Evolutionary conservation across 1,284 basidiomycete genomes (phyloP), one percentile per base, ranked within the genome.

Genomic region (Ustilago tritici): DNA sequence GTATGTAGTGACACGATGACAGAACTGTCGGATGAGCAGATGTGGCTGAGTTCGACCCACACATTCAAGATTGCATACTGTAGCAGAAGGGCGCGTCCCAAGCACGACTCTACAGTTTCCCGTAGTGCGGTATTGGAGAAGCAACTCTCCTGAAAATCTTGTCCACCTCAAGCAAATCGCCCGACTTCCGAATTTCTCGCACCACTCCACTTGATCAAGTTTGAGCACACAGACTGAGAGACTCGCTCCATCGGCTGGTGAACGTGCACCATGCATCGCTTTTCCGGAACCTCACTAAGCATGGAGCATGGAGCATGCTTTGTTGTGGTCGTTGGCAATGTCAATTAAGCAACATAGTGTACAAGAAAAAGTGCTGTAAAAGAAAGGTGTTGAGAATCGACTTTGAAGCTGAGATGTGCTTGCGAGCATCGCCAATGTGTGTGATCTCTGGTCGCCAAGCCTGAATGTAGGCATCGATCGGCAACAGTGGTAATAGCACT

Each of bases 151-250:
- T 65, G 5, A 41, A 55, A 61, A 57, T 61, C 59, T 56, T 63
- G 7, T 15, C 43, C 23, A 28, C 23, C n/a, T 11, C 19, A 19
- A 19, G 43, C n/a, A 19, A 19, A n/a, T 8, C 8, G n/a, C 4
- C 67, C 67, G 61, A 59, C 38, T 69, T 47, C 67, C 60, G 67
- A 59, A 46, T 35, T 49, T 50, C 19, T 34, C 4, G 32, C 10
- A 32, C 52, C 54, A 41, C 60, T 69, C 61, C 56, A 69, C 56
- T 50, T 63, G n/a, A 9, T 11, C n/a, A 46, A 19, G n/a, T 46
- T 46, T 28, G 23, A 28, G 23, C 43, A 46, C 11, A 11, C 43
- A 19, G 43, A 46, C 43, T 40, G 17, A 56, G 40, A 28, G 23
- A 28, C 23, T 28, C 23, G 23, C 23, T 28, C 23, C 23, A 28